Base-by-base conservation (phyloP, 257 asterid genomes). In the Nicotiana otophora region DNA sequence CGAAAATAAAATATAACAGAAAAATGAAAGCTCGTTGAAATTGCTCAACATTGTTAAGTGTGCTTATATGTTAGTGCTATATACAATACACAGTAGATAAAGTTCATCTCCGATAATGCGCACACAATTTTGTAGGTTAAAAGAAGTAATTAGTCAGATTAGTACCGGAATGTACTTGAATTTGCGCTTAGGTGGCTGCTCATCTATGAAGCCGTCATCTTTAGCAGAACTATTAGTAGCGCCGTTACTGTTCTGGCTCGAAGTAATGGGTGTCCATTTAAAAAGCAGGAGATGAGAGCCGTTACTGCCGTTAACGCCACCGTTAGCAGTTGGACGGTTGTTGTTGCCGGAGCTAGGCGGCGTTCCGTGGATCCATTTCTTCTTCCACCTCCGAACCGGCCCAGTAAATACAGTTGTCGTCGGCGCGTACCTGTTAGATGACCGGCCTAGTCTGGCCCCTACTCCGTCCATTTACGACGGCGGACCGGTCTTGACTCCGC, bases 91-190 rank as follows among this genome's bases (percentile, higher is more conserved):
- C 26, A 17, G 63, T 57, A 57, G 11, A 58, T 19, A 19, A 7
- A 58, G 67, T 9, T 61, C 67, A 61, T 20, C 17, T 58, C 14
- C 4, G 31, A 61, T 23, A 72, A 23, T 0, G 1, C 75, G 7
- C 51, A 7, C 74, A 30, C 8, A 33, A 67, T 16, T 67, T 19
- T 66, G 48, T 3, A 42, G 5, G 4, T 7, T 16, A 7, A 31
- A 65, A 7, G 58, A 72, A 72, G 78, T 12, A 72, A 46, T 81
- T 69, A 74, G 78, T 51, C 51, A 65, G 81, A 57, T 65, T 63
- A 88, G 36, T 91, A 95, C 99, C 98, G 99, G 99, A 84, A 95
- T 92, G 86, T 91, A 93, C 90, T 91, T 95, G 83, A 95, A 91
- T 88, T 90, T 91, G 20, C 87, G 94, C 86, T 83, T 92, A 8